phyloP scores from a whole-genome alignment of 192 early-diverging fungal genomes.

The Podochytrium sp. region DNA sequence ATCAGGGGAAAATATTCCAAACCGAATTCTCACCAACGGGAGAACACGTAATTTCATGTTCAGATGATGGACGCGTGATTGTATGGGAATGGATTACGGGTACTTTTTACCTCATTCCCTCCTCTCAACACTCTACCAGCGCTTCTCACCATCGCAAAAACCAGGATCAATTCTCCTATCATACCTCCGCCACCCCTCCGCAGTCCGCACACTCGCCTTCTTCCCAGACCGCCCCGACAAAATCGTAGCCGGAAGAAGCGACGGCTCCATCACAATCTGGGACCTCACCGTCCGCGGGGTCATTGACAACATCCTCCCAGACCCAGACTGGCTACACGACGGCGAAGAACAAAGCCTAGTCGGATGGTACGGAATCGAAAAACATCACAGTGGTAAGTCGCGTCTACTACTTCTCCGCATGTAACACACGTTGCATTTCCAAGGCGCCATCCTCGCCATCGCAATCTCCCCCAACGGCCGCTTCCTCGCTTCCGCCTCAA shows the following conservation, averaged over 20 bases:
- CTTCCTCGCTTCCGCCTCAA: slow-evolving; percentile 51
- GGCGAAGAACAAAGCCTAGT: slow-evolving; percentile 40
- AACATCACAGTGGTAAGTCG: slow-evolving; percentile 50
- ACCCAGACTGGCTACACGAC: slow-evolving; percentile 50
- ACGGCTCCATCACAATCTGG: slow-evolving; percentile 54
- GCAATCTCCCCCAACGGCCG: slow-evolving; percentile 47
- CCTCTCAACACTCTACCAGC: neutral
- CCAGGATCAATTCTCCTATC: slow-evolving; percentile 32
- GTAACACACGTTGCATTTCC: neutral
- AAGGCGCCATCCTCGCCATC: slow-evolving; percentile 52
- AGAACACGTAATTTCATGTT: slow-evolving; percentile 44
- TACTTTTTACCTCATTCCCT: neutral
- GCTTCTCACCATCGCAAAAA: slow-evolving; percentile 4
- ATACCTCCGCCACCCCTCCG: slow-evolving; percentile 50
- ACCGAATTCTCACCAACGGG: slow-evolving; percentile 48
- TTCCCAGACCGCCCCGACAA: slow-evolving; percentile 42
- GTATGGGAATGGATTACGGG: slow-evolving; percentile 63
- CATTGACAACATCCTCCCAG: slow-evolving; percentile 55
- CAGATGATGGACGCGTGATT: slow-evolving; percentile 56
- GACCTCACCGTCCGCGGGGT: slow-evolving; percentile 30
- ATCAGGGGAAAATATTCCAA: slow-evolving; percentile 53
- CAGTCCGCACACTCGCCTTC: slow-evolving; percentile 50
- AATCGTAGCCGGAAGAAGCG: slow-evolving; percentile 50
- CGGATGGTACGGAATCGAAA: slow-evolving; percentile 42
- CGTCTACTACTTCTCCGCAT: neutral